Conservation (phyloP, 2,329 filamentous ascomycete species). For the Leptographium galeiforme region DNA sequence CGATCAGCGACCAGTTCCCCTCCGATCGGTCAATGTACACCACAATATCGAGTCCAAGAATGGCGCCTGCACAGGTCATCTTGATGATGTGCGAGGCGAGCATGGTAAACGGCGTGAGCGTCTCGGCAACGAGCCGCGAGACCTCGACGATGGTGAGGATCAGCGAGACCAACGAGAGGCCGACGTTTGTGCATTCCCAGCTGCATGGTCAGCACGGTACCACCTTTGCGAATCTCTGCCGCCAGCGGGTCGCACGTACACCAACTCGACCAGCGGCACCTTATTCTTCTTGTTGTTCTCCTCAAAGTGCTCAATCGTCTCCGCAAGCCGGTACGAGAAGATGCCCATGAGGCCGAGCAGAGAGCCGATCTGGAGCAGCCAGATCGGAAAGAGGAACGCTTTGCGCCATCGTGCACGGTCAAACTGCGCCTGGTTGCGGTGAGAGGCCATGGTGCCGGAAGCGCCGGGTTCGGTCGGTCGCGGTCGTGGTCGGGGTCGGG, state of each 20-base stretch:
- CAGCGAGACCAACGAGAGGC: conserved; percentile 31
- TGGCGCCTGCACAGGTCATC: conserved; percentile 29
- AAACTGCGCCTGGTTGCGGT: conserved; percentile 39
- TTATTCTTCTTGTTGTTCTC: conserved; percentile 24
- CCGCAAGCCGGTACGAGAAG: conserved; percentile 38
- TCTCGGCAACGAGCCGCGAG: conserved; percentile 28
- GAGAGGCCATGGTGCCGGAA: conserved; percentile 12
- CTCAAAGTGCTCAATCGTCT: conserved; percentile 29
- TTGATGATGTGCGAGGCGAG: conserved; percentile 38
- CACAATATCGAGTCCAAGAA: conserved; percentile 37
- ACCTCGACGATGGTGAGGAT: conserved; percentile 29
- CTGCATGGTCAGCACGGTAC: conserved; percentile 17
- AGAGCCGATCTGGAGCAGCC: conserved; percentile 33
- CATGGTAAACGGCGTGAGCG: conserved; percentile 40
- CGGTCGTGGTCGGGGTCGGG: not conserved
- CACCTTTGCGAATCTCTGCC: not conserved
- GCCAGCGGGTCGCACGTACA: conserved; percentile 25
- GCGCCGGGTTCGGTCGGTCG: not conserved
- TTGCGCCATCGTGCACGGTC: conserved; percentile 37
- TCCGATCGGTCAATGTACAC: conserved; percentile 33
- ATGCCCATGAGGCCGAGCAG: conserved; percentile 34
- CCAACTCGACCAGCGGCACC: conserved; percentile 32
- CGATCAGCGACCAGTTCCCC: conserved; percentile 32
- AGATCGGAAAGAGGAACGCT: conserved; percentile 32
- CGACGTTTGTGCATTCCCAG: conserved; percentile 41